Percentiles rank a stretch among this genome's conserved stretches.
phyloP scores from a whole-genome alignment of 805 yeast species.

The Starmerella bombicola region DNA sequence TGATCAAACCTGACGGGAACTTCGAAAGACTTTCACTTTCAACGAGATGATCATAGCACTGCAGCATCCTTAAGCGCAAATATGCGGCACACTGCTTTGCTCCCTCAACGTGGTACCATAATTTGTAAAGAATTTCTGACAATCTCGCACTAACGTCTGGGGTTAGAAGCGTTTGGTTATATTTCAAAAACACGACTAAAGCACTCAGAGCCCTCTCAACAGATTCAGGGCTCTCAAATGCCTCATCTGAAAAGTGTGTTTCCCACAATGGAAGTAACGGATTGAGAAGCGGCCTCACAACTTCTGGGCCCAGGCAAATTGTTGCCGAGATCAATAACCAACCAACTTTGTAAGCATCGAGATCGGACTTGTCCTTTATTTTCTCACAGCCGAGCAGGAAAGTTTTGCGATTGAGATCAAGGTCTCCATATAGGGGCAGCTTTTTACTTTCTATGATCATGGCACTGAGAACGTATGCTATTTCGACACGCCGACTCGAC shows the following conservation, averaged over 20 bases:
- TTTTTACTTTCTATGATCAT: slow-evolving; percentile 12
- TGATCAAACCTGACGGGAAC: slow-evolving; percentile 33
- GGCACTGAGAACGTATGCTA: slow-evolving; percentile 17
- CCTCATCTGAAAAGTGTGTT: slow-evolving; percentile 34
- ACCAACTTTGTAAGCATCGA: slow-evolving; percentile 26
- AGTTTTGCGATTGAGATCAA: slow-evolving; percentile 14
- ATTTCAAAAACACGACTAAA: slow-evolving; percentile 37
- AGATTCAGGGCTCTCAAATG: slow-evolving; percentile 26
- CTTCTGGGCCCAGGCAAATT: slow-evolving; percentile 45
- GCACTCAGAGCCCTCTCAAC: slow-evolving; percentile 42
- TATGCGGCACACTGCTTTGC: slow-evolving; percentile 19
- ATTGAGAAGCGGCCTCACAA: slow-evolving; percentile 42
- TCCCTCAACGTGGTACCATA: slow-evolving; percentile 24
- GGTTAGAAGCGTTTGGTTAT: slow-evolving; percentile 31
- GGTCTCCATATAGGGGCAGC: slow-evolving; percentile 17
- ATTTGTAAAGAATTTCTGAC: slow-evolving; percentile 38
- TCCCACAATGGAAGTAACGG: slow-evolving; percentile 57
- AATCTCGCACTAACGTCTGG: slow-evolving; percentile 36
- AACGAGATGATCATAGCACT: slow-evolving; percentile 20
- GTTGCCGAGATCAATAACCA: slow-evolving; percentile 57
- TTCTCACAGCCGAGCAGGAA: slow-evolving; percentile 8
- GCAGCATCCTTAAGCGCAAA: slow-evolving; percentile 19
- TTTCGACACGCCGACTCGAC: neutral
- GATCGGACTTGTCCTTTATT: slow-evolving; percentile 7
- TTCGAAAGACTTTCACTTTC: slow-evolving; percentile 11